Evolutionary conservation across 139 green algal genomes (phyloP).

Genomic region (Diplosphaera chodatii): DNA sequence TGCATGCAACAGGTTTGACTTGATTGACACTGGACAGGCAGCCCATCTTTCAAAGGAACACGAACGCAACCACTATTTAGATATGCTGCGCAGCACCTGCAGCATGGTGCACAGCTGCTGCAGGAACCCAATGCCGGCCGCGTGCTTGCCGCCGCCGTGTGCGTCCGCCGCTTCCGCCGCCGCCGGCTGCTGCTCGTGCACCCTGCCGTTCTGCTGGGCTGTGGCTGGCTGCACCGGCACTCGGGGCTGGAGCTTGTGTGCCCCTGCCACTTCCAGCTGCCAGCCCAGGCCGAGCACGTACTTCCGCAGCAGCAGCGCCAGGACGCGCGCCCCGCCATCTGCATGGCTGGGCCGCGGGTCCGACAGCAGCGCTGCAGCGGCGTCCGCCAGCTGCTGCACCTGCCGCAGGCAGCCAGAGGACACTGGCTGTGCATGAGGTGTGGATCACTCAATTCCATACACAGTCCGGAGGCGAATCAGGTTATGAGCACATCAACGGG

Average conservation of each 20-base stretch:
- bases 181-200: background rate
- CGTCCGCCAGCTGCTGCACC: background rate
- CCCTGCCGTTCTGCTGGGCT: background rate
- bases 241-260: background rate
- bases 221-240: no score
- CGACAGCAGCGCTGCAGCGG: slow-evolving; percentile 32
- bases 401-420: background rate
- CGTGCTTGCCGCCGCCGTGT: background rate
- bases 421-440: no score
- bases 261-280: slow-evolving; percentile 31
- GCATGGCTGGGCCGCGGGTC: slow-evolving; percentile 65
- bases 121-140: slow-evolving; percentile 21
- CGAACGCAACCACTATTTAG: no score
- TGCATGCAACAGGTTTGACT: no score
- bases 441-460: no score
- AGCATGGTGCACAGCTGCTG: slow-evolving; percentile 7
- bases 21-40: no score
- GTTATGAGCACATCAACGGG: no score
- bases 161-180: background rate
- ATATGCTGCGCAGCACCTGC: no score
- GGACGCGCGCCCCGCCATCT: slow-evolving; percentile 70
- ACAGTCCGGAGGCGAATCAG: no score
- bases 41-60: no score
- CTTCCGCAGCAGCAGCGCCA: slow-evolving; percentile 69
- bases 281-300: slow-evolving; percentile 65